Base-by-base conservation (phyloP, 176 grass and related monocot species). In the Rhynchospora tenuis region DNA sequence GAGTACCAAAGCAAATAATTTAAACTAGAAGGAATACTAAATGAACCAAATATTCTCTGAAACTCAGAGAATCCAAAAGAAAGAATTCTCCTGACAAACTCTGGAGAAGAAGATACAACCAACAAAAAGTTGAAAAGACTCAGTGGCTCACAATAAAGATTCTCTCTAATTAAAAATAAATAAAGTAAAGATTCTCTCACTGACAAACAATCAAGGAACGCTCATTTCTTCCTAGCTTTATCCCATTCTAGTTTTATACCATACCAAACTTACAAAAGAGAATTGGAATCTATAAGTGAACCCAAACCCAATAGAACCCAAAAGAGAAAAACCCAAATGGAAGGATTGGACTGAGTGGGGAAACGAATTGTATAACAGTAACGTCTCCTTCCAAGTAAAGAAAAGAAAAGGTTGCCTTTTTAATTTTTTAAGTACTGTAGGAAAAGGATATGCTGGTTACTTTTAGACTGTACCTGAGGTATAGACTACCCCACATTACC, bases 371-470 rank as follows among this genome's bases (percentile, higher is more conserved):
- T 60, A 62, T 7, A 62, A 57, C 83, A 85, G 67, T 58, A 77
- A 74, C 83, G 55, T 59, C 69, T 46, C 58, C 64, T 29, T 77
- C 63, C 63, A 60, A 46, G 67, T 27, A 59, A 85, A 76, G 59
- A 59, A 85, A 76, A 31, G 64, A 54, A 77, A 47, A 84, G 51
- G 50, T 54, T 16, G 17, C 83, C 66, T 63, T 62, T 24, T 64
- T 4, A 38, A 4, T 38, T 38, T 38, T 38, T 38, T 2, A 38
- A 0, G 29, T 1, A 78, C 31, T 64, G 70, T 77, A 77, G 70
- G 83, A 78, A 85, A 85, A 85, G 83, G 70, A 85, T 85, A 74
- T 61, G 55, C 26, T 29, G 9, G 19, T 84, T 24, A 57, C 65
- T 67, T 70, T 46, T 51, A 83, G 17, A 67, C 57, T 83, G 81